Base-by-base conservation (phyloP, 345 rosid genomes). In the Gossypium raimondii region DNA sequence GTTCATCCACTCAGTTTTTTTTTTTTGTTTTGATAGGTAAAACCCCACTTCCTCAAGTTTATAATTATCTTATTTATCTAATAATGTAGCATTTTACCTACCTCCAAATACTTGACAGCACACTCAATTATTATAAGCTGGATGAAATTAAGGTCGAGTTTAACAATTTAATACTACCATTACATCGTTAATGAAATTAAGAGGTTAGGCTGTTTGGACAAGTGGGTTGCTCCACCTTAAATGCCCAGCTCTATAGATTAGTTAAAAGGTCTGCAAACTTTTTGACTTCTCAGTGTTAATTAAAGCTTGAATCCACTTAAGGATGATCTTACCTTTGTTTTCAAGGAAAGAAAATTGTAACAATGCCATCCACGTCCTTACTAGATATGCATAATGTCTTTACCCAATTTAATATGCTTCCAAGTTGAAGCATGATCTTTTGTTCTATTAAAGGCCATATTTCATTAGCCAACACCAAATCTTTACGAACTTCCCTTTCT, bases 301-400 rank as follows among this genome's bases (percentile, higher is more conserved):
- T 27, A 25, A 66, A 66, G n/a, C 52, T 66, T 44, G 52, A 65
- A 7, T 65, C 70, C 70, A 66, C 70, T 66, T 11, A 20, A 11
- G 29, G 18, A 11, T 18, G 20, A 1, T 11, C 7, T 4, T 41
- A 2, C 24, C 22, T 5, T 11, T 45, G 11, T 11, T 57, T 56
- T 0, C 3, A 9, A 11, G 16, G 25, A 24, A 62, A 16, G 13
- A 66, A 22, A 22, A 16, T 67, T 20, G 11, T 45, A 2, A 9
- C 38, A 45, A 45, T 67, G 71, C 34, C 55, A 20, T 67, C 71
- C 71, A 67, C 71, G 55, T 66, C 52, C 34, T 13, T 20, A 44
- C 34, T 66, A 6, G 9, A 44, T 66, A 45, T 67, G 29, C 16
- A 66, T 13, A 22, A 67, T 22, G 11, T 3, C 55, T 20, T 20